Percentiles rank a stretch among this genome's conserved stretches.
Conservation (phyloP, 352 stramenopile species). For the Thalassiosira ordinaria region DNA sequence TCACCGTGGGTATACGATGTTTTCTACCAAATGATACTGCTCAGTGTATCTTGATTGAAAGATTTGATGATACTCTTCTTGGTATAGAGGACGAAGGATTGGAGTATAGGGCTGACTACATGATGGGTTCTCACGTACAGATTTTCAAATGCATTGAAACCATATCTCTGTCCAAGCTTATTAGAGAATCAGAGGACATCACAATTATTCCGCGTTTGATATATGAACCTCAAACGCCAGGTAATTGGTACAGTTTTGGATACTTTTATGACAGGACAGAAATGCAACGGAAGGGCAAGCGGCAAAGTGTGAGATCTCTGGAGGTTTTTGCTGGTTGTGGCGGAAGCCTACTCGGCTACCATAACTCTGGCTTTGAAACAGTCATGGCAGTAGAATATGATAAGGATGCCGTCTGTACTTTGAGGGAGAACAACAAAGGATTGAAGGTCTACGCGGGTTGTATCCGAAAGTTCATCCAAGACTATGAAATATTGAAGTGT, state of each 20-base stretch:
- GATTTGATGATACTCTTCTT: slow-evolving; percentile 45
- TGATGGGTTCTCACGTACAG: slow-evolving; percentile 19
- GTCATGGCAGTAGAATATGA: slow-evolving; percentile 54
- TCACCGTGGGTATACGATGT: slow-evolving; percentile 33
- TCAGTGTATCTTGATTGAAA: slow-evolving; percentile 36
- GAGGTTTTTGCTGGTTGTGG: slow-evolving; percentile 62
- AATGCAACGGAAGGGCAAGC: slow-evolving; percentile 18
- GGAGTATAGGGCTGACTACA: slow-evolving; percentile 22
- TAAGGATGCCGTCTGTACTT: slow-evolving; percentile 30
- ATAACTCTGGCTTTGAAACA: slow-evolving; percentile 41
- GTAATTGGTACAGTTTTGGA: slow-evolving; percentile 39
- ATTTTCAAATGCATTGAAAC: slow-evolving; percentile 27
- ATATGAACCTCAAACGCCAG: slow-evolving; percentile 34
- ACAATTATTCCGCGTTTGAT: slow-evolving; percentile 41
- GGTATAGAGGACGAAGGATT: slow-evolving; percentile 45
- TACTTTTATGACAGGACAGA: slow-evolving; percentile 47
- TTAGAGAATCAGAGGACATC: slow-evolving; percentile 17
- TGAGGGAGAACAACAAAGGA: slow-evolving; percentile 32
- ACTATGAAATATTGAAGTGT: slow-evolving; percentile 3
- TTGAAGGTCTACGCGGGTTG: too few relatives aligned
- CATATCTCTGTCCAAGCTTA: slow-evolving; percentile 33
- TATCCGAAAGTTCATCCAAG: too few relatives aligned
- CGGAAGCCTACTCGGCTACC: slow-evolving; percentile 51
- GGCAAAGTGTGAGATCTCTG: slow-evolving; percentile 25
- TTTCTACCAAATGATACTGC: slow-evolving; percentile 36